Evolutionary conservation across 169 alveolate genomes (phyloP).

Genomic region (Cytauxzoon felis): DNA sequence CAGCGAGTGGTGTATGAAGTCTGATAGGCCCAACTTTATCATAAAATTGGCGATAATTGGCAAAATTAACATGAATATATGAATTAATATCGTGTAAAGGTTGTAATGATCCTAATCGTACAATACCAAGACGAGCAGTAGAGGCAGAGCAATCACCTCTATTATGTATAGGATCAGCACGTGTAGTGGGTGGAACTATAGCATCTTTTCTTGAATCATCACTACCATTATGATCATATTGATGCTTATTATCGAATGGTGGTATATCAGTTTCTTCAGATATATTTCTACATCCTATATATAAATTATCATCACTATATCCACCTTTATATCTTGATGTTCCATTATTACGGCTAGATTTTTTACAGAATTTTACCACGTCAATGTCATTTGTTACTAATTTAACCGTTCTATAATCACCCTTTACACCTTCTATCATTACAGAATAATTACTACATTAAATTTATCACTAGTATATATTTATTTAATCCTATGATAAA

Average conservation of each 20-base stretch:
- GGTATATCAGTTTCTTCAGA: neutral
- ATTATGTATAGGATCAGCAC: too few relatives aligned
- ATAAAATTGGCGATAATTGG: conserved; percentile 63
- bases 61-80: conserved; percentile 52
- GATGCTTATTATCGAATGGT: too few relatives aligned
- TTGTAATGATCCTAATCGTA: conserved; percentile 9
- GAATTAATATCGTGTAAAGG: conserved; percentile 25
- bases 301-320: too few relatives aligned
- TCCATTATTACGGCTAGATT: neutral
- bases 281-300: too few relatives aligned
- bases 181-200: too few relatives aligned
- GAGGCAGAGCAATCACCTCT: too few relatives aligned
- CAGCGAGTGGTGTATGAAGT: conserved; percentile 69
- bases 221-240: too few relatives aligned
- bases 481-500: too few relatives aligned
- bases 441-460: neutral
- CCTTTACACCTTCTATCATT: neutral
- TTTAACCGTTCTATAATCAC: neutral
- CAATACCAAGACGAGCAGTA: too few relatives aligned
- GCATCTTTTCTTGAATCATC: too few relatives aligned
- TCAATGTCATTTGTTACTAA: neutral
- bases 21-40: conserved; percentile 78
- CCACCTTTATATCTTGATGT: conserved; percentile 8
- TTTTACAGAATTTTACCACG: neutral
- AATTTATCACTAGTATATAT: neutral